These are phyloP conservation scores for Murraya paniculata DNA, from an alignment of 345 rosid species.

Conservation along the genomic window DNA sequence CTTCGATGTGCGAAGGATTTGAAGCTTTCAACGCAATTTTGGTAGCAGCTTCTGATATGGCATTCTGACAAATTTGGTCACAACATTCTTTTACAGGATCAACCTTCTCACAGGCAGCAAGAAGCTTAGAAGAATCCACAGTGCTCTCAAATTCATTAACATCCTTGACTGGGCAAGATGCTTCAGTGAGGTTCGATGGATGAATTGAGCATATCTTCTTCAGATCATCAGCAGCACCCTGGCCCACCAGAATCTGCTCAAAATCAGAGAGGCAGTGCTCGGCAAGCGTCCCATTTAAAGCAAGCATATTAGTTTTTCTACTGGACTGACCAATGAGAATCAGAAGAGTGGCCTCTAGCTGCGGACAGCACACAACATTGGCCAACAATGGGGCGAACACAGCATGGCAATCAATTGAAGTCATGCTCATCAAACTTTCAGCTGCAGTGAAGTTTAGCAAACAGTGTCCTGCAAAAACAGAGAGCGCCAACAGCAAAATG, in stretches of 20 bases:
- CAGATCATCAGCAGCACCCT: constrained; percentile 63
- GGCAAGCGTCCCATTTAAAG: constrained; percentile 62
- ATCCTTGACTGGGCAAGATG: constrained; percentile 76
- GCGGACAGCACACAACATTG: constrained; percentile 96
- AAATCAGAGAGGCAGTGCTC: constrained; percentile 75
- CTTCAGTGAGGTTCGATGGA: constrained; percentile 77
- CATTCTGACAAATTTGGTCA: constrained; percentile 69
- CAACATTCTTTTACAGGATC: constrained; percentile 96
- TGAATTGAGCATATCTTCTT: constrained; percentile 53
- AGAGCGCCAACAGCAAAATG: not conserved
- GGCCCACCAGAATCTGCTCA: constrained; percentile 74
- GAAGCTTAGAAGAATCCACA: constrained; percentile 71
- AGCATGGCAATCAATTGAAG: constrained; percentile 76
- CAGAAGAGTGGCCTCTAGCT: constrained; percentile 69
- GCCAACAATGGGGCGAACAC: constrained; percentile 83
- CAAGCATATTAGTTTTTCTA: constrained; percentile 60
- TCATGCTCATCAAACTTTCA: constrained; percentile 65
- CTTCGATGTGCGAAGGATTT: constrained; percentile 30
- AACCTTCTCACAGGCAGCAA: constrained; percentile 65
- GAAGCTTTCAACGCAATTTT: constrained; percentile 61
- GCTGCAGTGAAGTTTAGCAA: constrained; percentile 68
- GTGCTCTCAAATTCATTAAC: constrained; percentile 64
- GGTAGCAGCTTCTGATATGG: constrained; percentile 79
- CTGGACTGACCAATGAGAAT: constrained; percentile 84
- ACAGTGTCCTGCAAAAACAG: constrained; percentile 58